Base-by-base conservation (phyloP, 805 yeast genomes). In the Cyberlindnera bimundalis region DNA sequence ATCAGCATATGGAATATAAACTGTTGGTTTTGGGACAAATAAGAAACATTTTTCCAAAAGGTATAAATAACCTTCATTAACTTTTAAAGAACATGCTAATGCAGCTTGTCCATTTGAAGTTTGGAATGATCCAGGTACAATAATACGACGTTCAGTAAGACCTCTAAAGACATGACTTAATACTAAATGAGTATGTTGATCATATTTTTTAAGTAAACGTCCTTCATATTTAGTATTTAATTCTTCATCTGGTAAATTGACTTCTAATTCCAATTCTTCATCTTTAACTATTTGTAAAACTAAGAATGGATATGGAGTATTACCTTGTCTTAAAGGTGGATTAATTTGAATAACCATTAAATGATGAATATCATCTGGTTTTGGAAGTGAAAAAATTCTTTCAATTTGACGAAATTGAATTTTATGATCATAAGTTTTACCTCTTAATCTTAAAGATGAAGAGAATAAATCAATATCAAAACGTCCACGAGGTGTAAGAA, bases 261-360 rank as follows among this genome's bases (percentile, higher is more conserved):
- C 71, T 58, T 88, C 96, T 28, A 91, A 81, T 62, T 89, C 96
- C 35, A 87, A 76, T 58, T 86, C 96, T 63, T 93, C 99, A 49
- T 89, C 96, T 40, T 81, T 78, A 46, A 83, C 77, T 58, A 93
- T 87, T 66, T 93, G 99, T 61, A 91, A 66, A 12, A 89, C 91
- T 59, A 93, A 69, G 61, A 87, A 93, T 29, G 96, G 95, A 58
- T 93, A 91, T 45, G 96, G 78, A 0, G 99, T 93, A 67, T 93
- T 98, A 41, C 99, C 99, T 67, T 93, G 99, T 62, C 98, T 81
- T 50, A 93, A 70, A 2, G 99, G 99, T 19, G 99, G 99, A 52
- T 91, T 97, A 33, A 93, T 84, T 57, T 95, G 96, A 45, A 91
- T 68, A 6, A 93, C 82, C 59, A 93, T 71, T 50, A 90, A 69